These are phyloP conservation scores for Candida ficus DNA, from an alignment of 805 yeast species.

Conservation along the genomic window DNA sequence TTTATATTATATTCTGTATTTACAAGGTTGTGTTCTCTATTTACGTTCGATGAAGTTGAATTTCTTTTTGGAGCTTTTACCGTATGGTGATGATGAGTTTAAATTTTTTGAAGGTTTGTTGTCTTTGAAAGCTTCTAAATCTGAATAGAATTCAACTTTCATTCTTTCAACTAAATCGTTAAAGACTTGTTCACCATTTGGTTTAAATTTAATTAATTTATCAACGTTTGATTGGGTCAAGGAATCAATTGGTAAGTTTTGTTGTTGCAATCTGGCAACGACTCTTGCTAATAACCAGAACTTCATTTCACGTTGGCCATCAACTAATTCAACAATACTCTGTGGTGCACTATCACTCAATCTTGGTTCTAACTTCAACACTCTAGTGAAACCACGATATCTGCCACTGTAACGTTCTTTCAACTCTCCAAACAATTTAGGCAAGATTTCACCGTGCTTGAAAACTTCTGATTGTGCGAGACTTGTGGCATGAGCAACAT, in stretches of 20 bases:
- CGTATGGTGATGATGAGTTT: constrained; percentile 15
- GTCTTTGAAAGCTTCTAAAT: constrained; percentile 10
- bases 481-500: constrained; percentile 24
- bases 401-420: constrained; percentile 59
- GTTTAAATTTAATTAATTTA: constrained; percentile 41
- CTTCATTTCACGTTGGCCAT: constrained; percentile 63
- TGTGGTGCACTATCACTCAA: constrained; percentile 88
- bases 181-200: constrained; percentile 50
- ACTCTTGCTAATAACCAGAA: constrained; percentile 75
- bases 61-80: constrained; percentile 17
- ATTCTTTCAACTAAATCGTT: constrained; percentile 55
- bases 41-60: constrained; percentile 20
- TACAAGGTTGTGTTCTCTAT: constrained; percentile 1
- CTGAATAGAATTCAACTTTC: constrained; percentile 39
- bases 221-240: constrained; percentile 54
- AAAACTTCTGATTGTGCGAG: constrained; percentile 38
- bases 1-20: not conserved
- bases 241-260: constrained; percentile 46
- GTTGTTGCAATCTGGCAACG: constrained; percentile 74
- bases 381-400: constrained; percentile 80
- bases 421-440: constrained; percentile 65
- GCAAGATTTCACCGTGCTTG: constrained; percentile 44
- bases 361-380: constrained; percentile 78
- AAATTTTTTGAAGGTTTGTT: constrained; percentile 17
- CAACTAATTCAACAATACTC: constrained; percentile 83